A percentile compares a stretch with the other conserved stretches of the same genome.
Evolutionary conservation across 2,329 filamentous ascomycete species (phyloP).

Genomic region (Colletotrichum cuscutae): DNA sequence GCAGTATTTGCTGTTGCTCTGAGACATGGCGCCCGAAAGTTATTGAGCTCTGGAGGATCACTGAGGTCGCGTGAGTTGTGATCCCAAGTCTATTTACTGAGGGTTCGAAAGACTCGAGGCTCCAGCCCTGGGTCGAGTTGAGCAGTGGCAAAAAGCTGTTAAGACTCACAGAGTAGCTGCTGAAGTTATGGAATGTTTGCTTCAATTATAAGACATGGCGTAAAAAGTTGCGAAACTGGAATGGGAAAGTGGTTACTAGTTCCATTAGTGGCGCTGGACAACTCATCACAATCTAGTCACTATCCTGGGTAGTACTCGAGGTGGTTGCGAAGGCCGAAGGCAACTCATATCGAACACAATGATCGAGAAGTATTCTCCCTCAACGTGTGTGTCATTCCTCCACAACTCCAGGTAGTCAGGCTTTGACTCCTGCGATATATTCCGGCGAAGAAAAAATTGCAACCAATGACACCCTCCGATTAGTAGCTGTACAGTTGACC

Average conservation of each 20-base stretch:
- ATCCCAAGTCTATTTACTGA: not conserved
- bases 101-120: not conserved
- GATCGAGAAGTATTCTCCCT: not conserved
- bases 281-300: not conserved
- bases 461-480: not conserved
- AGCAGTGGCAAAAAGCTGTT: not conserved
- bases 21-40: too few species aligned
- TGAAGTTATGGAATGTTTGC: not conserved
- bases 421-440: too few species aligned
- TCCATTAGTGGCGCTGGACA: not conserved
- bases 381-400: too few species aligned
- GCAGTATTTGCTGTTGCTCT: too few species aligned
- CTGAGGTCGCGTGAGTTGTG: not conserved
- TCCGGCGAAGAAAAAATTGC: not conserved
- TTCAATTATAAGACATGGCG: not conserved
- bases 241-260: not conserved
- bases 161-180: not conserved
- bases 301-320: too few species aligned
- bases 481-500: too few species aligned
- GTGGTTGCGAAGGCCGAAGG: not conserved
- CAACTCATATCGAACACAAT: not conserved
- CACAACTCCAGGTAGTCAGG: too few species aligned
- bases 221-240: not conserved
- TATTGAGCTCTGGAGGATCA: too few species aligned
- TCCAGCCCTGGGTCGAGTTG: not conserved